Conservation (phyloP, 495 filamentous ascomycete genomes). For the Chaetomium fimeti region DNA sequence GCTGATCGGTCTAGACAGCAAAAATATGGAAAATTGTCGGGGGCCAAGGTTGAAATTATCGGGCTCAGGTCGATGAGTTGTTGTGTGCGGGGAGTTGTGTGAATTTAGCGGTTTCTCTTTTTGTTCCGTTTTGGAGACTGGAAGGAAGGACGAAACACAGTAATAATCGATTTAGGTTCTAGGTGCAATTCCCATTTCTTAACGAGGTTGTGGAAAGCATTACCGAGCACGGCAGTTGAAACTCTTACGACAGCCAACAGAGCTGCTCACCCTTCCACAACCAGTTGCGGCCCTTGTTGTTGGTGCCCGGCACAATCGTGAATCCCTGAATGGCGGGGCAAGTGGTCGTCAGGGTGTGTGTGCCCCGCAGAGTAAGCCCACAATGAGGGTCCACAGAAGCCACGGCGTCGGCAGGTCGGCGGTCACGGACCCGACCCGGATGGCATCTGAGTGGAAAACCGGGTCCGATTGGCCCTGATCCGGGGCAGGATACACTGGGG, state of each 20-base stretch:
- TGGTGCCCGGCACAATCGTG: not conserved
- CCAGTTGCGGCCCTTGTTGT: not conserved
- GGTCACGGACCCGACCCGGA: not conserved
- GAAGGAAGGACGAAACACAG: not conserved
- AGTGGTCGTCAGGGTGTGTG: not conserved
- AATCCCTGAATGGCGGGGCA: conserved; percentile 10
- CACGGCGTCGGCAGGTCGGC: not conserved
- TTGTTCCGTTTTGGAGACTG: not conserved
- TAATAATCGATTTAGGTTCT: not conserved
- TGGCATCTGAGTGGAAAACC: not conserved
- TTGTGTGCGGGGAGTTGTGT: not conserved
- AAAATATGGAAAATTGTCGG: not conserved
- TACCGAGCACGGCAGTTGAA: not conserved
- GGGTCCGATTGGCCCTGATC: conserved; percentile 7
- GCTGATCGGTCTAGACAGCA: not conserved
- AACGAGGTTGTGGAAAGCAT: not conserved
- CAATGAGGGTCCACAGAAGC: not conserved
- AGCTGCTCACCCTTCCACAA: conserved; percentile 1
- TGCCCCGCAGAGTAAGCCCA: too few relatives aligned
- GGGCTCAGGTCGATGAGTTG: not conserved
- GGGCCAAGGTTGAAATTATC: not conserved
- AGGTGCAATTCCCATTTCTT: not conserved
- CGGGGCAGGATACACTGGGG: not conserved
- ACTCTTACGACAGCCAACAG: not conserved
- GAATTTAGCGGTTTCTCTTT: not conserved